Evolutionary conservation across 176 grass and related monocot genomes (phyloP).

Genomic region (Panicum miliaceum): DNA sequence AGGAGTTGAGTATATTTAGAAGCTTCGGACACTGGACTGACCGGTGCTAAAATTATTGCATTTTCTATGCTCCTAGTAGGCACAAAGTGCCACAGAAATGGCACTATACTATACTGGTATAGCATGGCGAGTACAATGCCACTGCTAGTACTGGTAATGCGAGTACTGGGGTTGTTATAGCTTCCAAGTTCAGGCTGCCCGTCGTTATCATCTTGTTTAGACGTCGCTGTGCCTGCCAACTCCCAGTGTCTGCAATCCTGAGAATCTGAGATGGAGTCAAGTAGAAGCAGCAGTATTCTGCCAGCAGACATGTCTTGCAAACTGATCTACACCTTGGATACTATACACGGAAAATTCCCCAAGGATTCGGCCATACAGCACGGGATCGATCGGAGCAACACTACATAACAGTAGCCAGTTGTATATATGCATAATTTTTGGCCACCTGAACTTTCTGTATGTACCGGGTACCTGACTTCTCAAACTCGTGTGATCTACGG

Average conservation of each 20-base stretch:
- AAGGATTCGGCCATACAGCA: background rate
- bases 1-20: constrained; percentile 43
- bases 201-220: background rate
- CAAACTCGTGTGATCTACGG: background rate
- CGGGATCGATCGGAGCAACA: background rate
- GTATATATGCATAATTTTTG: background rate
- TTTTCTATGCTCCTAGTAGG: background rate
- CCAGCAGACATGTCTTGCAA: background rate
- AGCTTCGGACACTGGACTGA: constrained; percentile 53
- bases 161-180: background rate
- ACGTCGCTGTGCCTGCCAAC: too few relatives aligned
- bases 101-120: background rate
- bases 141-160: background rate
- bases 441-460: background rate
- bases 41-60: constrained; percentile 31
- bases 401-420: background rate
- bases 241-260: too few relatives aligned
- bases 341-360: background rate
- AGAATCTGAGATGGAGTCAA: too few relatives aligned
- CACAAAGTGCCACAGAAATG: constrained; percentile 37
- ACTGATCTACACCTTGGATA: background rate
- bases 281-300: background rate
- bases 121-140: too few relatives aligned
- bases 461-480: background rate
- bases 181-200: background rate